Percentiles rank a stretch among this genome's conserved stretches.
Evolutionary conservation across 83 land plant genomes (phyloP).

Genomic region (Picea abies): DNA sequence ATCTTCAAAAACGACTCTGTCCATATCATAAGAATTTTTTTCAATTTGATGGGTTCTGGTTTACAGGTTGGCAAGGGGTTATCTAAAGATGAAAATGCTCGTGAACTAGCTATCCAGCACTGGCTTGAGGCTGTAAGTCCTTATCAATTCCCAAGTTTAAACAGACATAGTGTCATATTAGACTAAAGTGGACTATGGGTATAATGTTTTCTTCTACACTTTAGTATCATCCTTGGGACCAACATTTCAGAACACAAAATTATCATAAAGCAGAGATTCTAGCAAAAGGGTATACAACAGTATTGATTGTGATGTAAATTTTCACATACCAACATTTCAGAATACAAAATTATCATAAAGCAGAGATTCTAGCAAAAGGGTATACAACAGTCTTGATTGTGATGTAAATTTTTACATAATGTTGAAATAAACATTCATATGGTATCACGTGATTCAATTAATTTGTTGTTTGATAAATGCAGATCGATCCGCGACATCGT

Average conservation of each 20-base stretch:
- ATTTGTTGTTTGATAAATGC: constrained; percentile 16
- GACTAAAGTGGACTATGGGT: background rate
- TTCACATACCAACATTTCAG: background rate
- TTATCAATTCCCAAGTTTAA: constrained; percentile 21
- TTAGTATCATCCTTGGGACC: background rate
- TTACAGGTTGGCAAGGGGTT: constrained; percentile 91
- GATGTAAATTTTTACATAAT: background rate
- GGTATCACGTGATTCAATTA: background rate
- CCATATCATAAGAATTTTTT: background rate
- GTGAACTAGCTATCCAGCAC: constrained; percentile 93
- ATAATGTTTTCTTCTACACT: background rate
- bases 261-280: background rate
- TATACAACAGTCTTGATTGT: background rate
- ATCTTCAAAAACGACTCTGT: background rate
- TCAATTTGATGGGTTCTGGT: background rate
- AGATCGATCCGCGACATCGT: constrained; percentile 95
- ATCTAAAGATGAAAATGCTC: constrained; percentile 90
- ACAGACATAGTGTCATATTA: background rate
- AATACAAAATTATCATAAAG: background rate
- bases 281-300: background rate
- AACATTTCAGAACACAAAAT: too few relatives aligned
- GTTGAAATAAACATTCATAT: background rate
- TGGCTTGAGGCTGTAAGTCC: constrained; percentile 99
- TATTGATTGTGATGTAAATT: background rate
- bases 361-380: background rate